Base-by-base conservation (phyloP, 2,329 filamentous ascomycete species). In the Tolypocladium tropicale region DNA sequence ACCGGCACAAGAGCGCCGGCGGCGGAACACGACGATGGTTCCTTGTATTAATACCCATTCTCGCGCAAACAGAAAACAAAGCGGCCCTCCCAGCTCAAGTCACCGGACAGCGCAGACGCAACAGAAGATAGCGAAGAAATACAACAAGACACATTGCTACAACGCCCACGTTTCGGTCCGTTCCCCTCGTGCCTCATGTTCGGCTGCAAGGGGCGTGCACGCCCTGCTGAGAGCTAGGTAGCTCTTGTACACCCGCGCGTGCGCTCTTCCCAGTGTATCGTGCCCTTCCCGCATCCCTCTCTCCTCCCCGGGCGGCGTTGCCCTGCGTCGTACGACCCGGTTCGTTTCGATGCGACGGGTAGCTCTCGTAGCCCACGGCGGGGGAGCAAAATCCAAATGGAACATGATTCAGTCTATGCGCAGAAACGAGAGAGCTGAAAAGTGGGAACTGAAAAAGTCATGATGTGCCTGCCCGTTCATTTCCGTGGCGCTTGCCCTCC, bases 371-470 rank as follows among this genome's bases (percentile, higher is more conserved):
- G 56, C 58, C 59, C 60, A 57, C 37, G 57, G 58, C 56, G 54
- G 56, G 30, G 63, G 57, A 63, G 63, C 61, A 62, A 64, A 62
- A 69, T 68, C 66, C 65, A 67, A 68, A 57, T 62, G 60, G 32
- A 63, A 67, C 63, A 66, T 66, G 60, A 66, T 67, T 68, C 65
- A 67, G 63, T 72, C 69, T 70, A 70, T 69, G 68, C 66, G 67
- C 64, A 66, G 62, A 67, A 66, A 62, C 61, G 61, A 63, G 58
- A 60, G 36, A 52, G 51, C 39, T 23, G 53, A 51, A 48, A 54
- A 50, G 14, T 36, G 53, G 54, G 23, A 56, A 55, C 34, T 25
- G 52, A 59, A 56, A 57, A 55, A 52, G 25, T 57, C 56, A 53
- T 59, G 37, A 60, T 43, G 50, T 56, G 55, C 53, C 65, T 60